These are phyloP conservation scores for Diplodia scrobiculata DNA, from an alignment of 2,329 filamentous ascomycete species.

Conservation along the genomic window DNA sequence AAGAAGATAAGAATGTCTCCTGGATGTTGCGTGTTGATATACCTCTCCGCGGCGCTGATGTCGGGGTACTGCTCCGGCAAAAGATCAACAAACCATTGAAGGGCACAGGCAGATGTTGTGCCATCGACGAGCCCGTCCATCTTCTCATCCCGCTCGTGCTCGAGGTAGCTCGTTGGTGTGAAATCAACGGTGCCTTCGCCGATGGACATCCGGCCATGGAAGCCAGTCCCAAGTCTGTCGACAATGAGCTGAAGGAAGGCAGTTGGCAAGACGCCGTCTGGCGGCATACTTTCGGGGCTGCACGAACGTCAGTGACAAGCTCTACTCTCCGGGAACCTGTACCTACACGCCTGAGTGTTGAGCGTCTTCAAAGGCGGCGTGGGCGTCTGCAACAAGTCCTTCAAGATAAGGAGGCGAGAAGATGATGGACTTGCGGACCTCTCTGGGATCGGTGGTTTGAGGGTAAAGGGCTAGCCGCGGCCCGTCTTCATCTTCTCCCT, in stretches of 20 bases:
- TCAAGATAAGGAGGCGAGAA: slow-evolving; percentile 20
- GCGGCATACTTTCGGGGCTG: slow-evolving; percentile 10
- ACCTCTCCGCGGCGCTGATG: slow-evolving; percentile 3
- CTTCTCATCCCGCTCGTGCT: neutral
- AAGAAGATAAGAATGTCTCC: slow-evolving; percentile 20
- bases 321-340: neutral
- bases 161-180: slow-evolving; percentile 10
- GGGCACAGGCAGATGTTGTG: neutral
- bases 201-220: slow-evolving; percentile 3
- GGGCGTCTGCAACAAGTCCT: neutral
- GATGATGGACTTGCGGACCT: slow-evolving; percentile 20
- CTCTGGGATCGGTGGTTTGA: slow-evolving; percentile 8
- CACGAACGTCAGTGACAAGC: neutral
- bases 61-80: slow-evolving; percentile 24
- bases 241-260: slow-evolving; percentile 19
- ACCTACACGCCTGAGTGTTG: slow-evolving; percentile 7
- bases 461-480: slow-evolving; percentile 3
- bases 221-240: slow-evolving; percentile 5
- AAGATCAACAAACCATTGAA: slow-evolving; percentile 25
- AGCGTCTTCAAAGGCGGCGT: neutral
- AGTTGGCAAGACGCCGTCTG: slow-evolving; percentile 3
- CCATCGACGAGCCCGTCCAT: slow-evolving; percentile 8
- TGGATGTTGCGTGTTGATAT: neutral
- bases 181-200: slow-evolving; percentile 21
- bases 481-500: slow-evolving; percentile 10